Conservation (phyloP, 2,329 filamentous ascomycete genomes). For the Exutisphaerella laricina region DNA sequence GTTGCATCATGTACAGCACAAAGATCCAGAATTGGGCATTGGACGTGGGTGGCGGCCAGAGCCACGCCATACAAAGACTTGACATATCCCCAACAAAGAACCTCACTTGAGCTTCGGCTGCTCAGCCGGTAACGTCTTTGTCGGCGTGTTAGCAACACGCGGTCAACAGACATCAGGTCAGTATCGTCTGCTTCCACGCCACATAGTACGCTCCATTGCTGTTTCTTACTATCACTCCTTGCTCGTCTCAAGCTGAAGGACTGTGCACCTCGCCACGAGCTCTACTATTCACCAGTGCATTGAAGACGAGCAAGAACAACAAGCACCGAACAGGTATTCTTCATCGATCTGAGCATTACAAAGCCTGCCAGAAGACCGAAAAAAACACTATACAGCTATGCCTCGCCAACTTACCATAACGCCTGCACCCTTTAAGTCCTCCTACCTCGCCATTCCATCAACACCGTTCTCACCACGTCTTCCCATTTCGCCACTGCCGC, state of each 20-base stretch:
- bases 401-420: slow-evolving; percentile 32
- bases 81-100: slow-evolving; percentile 4
- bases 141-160: slow-evolving; percentile 5
- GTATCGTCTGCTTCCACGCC: neutral
- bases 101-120: slow-evolving; percentile 4
- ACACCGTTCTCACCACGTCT: slow-evolving; percentile 38
- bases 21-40: too few relatives aligned
- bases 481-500: slow-evolving; percentile 18
- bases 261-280: slow-evolving; percentile 15
- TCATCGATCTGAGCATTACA: too few relatives aligned
- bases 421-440: slow-evolving; percentile 40
- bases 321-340: slow-evolving; percentile 26
- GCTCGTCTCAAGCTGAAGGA: slow-evolving; percentile 10
- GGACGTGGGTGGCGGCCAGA: slow-evolving; percentile 14
- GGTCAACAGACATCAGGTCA: neutral
- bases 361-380: neutral
- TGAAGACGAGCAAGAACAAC: neutral
- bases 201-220: neutral
- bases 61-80: slow-evolving; percentile 17
- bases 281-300: too few relatives aligned
- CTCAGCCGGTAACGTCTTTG: slow-evolving; percentile 11
- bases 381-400: too few relatives aligned
- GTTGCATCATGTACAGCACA: too few relatives aligned
- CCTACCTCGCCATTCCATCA: slow-evolving; percentile 40
- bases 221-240: slow-evolving; percentile 1